Percentiles rank a stretch among this genome's conserved stretches.
These are phyloP conservation scores for Mycosarcoma maydis DNA, from an alignment of 1,284 basidiomycete species.

Conservation along the genomic window DNA sequence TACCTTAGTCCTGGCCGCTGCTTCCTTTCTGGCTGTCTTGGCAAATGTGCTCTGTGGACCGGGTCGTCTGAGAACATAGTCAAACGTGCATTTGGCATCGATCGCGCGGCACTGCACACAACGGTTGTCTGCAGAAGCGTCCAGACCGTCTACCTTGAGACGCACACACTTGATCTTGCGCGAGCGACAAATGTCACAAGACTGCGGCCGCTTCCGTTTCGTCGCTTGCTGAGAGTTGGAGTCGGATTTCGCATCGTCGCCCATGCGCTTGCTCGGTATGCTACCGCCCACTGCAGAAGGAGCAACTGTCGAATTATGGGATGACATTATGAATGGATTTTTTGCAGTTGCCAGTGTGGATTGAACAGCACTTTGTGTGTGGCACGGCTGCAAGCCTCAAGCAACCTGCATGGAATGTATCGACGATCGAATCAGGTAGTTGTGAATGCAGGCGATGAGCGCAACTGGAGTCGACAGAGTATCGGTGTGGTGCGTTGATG, in stretches of 20 bases:
- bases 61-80: slow-evolving; percentile 50
- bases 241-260: slow-evolving; percentile 20
- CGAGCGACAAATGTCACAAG: slow-evolving; percentile 51
- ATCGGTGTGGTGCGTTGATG: too few species aligned
- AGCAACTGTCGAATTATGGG: slow-evolving; percentile 6
- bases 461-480: too few species aligned
- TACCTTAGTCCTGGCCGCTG: slow-evolving; percentile 20
- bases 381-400: slow-evolving; percentile 1
- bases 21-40: slow-evolving; percentile 30
- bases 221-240: slow-evolving; percentile 10
- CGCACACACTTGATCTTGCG: slow-evolving; percentile 55
- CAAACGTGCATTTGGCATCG: slow-evolving; percentile 49
- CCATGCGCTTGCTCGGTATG: slow-evolving; percentile 15
- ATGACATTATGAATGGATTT: slow-evolving; percentile 11
- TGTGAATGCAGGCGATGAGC: too few species aligned
- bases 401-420: slow-evolving; percentile 12
- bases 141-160: slow-evolving; percentile 36
- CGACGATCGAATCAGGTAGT: too few species aligned
- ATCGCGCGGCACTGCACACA: slow-evolving; percentile 52
- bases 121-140: slow-evolving; percentile 30
- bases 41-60: slow-evolving; percentile 51
- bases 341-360: neutral
- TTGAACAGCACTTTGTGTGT: neutral
- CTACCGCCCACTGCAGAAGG: slow-evolving; percentile 2
- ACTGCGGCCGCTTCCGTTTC: slow-evolving; percentile 49